Evolutionary conservation across 2,329 filamentous ascomycete genomes (phyloP), one percentile per base, ranked within the genome.

Genomic region (Phaeosphaeria sp.): DNA sequence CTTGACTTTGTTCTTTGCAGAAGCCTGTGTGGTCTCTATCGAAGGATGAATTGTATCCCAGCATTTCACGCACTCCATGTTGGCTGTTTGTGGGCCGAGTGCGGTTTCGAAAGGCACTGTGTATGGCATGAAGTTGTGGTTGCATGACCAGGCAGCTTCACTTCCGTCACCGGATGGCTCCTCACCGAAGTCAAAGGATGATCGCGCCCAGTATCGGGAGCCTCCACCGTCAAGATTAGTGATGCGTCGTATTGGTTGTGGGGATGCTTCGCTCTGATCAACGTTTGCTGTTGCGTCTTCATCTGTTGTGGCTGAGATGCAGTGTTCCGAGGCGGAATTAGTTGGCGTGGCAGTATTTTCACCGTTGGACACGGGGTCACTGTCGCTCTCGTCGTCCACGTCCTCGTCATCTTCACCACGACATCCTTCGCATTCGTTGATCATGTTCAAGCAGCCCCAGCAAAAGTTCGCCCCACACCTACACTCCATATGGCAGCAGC

Each of bases 391-490:
- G 0, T 68, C 69, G 46, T 58, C 64, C 25, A 64, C 58, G 2
- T 64, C 65, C 39, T 67, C 64, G 10, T 66, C 62, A 10, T 56
- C 47, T 15, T 68, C 64, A 17, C 52, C 44, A 50, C 69, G 72
- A 1, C 52, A 53, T 21, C 66, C 68, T 5, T 51, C 51, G 53
- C 78, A 81, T 1, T 70, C 59, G 2, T 77, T 66, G 5, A 77
- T 73, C 0, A 73, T 64, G 23, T 62, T 49, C 36, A 72, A 54
- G 54, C 83, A 85, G 7, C 64, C 62, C 76, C 79, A 85, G 67
- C 83, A 85, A 68, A 80, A 85, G 50, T 83, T 78, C 9, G 80
- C 80, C 13, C 82, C 81, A 54, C 83, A 85, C 15, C 73, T 69
- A 55, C 83, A 85, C 52, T 76, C 68, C 62, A 85, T 79, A 50